Evolutionary conservation across 129 eudicot species (phyloP), one percentile per base, ranked within the genome.

Genomic region (Chrysanthemum seticuspe): DNA sequence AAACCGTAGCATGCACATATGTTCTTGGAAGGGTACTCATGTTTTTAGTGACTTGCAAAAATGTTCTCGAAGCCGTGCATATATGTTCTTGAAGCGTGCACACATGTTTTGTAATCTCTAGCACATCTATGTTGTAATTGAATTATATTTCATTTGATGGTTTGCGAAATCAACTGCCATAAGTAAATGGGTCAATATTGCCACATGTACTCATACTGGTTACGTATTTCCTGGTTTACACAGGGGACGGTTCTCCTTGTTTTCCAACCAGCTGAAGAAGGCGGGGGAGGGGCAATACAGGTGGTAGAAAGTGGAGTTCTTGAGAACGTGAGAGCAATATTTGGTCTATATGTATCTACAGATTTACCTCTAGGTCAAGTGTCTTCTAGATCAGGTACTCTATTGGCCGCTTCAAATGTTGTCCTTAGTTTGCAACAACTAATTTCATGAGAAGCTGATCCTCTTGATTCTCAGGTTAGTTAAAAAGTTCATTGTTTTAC

Each of bases 261-360:
- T 79, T 94, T 94, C 71, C 99, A 94, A 86, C 99, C 99, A 29
- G 97, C 89, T 0, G 97, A 94, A 72, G 99, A 94, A 85, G 99
- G 99, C 70, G 90, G 88, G 53, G 97, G 87, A 65, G 99, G 99
- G 68, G 97, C 99, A 56, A 88, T 74, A 76, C 85, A 61, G 75
- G 85, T 94, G 70, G 62, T 94, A 45, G 99, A 90, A 15, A 85
- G 80, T 34, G 97, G 97, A 19, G 76, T 84, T 34, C 74, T 94
- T 23, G 87, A 90, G 75, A 85, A 90, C n/a, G 96, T 88, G 27
- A 84, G 85, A 83, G 97, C 99, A 68, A 94, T 94, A 58, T 90
- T 94, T 67, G 99, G 90, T 70, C 82, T 94, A 71, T 97, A 94
- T 66, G 82, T 85, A 12, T 52, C 67, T 76, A 80, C 93, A 25